Base-by-base conservation (phyloP, 352 stramenopile species). In the Pythium rhizo-oryzae region DNA sequence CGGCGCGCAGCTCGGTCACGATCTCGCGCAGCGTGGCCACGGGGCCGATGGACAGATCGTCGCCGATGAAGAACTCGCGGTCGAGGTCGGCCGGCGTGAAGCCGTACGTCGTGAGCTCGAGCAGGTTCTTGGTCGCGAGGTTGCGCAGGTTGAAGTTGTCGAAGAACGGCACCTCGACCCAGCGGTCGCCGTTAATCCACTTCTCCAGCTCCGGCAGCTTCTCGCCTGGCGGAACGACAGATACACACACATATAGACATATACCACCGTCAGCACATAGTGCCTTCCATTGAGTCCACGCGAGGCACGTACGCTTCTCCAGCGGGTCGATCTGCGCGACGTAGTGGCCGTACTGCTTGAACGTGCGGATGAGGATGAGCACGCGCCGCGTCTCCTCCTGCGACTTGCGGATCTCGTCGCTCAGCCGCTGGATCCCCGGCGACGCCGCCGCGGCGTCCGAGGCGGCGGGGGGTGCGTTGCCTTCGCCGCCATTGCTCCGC, bases 81-180 rank as follows among this genome's bases (percentile, higher is more conserved):
- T 98, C 91, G 52, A 98, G 77, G 60, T 98, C 95, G 24, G 69
- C 86, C 16, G 80, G 74, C 18, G 85, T 96, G 77, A 98, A 98
- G 37, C 94, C 87, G 65, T 96, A 89, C 24, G 81, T 90, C 39
- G 85, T 92, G 50, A 96, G 82, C 72, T 96, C 85, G 35, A 96
- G 71, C 28, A 92, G 66, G 65, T 92, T 91, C 73, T 90, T 92
- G 69, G 84, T 89, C 54, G 85, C 87, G 41, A 96, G 76, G 49
- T 77, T 90, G 51, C 85, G 82, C 53, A 96, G 72, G 74, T 96
- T 96, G 52, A 96, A 94, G 65, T 93, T 89, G 67, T 96, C 85
- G 49, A 96, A 96, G 77, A 93, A 96, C 35, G 85, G 85, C 71
- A 83, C 82, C 62, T 96, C 87, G 23, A 96, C 77, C 83, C 83